These are phyloP conservation scores for Solanum peruvianum DNA, from an alignment of 257 asterid genomes.

Conservation along the genomic window DNA sequence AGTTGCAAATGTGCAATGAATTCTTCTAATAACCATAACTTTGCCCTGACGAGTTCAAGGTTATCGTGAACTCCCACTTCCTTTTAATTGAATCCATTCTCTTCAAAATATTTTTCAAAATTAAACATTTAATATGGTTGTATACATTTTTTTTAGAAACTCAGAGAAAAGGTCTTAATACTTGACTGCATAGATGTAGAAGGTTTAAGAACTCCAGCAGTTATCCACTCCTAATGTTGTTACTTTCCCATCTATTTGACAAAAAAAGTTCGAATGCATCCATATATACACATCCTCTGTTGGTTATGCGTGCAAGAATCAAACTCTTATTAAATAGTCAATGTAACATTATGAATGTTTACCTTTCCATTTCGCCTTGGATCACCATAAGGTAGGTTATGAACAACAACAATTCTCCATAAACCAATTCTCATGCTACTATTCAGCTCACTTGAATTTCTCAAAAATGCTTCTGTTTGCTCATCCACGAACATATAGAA, in stretches of 20 bases:
- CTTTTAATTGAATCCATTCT: not conserved
- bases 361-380: constrained; percentile 97
- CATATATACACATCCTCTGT: not conserved
- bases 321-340: not conserved
- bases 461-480: constrained; percentile 51
- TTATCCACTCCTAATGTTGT: not conserved
- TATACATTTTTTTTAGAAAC: not conserved
- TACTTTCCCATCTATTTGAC: not conserved
- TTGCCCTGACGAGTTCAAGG: not conserved
- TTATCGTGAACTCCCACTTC: not conserved
- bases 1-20: not conserved
- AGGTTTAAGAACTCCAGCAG: not conserved
- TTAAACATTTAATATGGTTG: not conserved
- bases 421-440: constrained; percentile 59
- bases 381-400: constrained; percentile 68
- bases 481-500: constrained; percentile 87
- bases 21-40: not conserved
- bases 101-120: not conserved
- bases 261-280: not conserved
- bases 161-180: not conserved
- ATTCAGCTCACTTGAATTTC: constrained; percentile 52
- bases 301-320: not conserved
- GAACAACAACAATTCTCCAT: constrained; percentile 81
- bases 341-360: not conserved
- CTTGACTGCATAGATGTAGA: not conserved